phyloP scores from a whole-genome alignment of 2,329 filamentous ascomycete species.

The Aureobasidium sp. region DNA sequence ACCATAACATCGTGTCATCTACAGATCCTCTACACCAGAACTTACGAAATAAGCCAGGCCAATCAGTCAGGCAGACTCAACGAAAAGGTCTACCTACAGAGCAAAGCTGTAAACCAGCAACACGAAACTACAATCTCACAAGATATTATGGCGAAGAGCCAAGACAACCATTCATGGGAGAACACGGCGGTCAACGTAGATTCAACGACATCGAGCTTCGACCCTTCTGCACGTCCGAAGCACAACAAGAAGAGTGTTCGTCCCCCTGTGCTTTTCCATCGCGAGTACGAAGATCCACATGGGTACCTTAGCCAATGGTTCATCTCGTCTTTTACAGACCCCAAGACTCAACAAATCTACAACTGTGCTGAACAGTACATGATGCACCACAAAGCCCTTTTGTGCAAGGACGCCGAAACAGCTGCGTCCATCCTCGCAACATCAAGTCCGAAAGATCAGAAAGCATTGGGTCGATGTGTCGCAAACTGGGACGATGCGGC shows the following conservation, averaged over 20 bases:
- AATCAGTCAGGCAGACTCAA: too few species aligned
- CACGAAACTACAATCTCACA: too few species aligned
- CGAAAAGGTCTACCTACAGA: too few species aligned
- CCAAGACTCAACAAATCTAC: neutral
- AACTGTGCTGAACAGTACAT: slow-evolving; percentile 10
- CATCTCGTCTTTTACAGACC: slow-evolving; percentile 6
- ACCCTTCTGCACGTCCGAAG: too few species aligned
- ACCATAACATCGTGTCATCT: too few species aligned
- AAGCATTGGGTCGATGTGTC: slow-evolving; percentile 51
- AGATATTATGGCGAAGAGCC: too few species aligned
- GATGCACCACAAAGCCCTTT: slow-evolving; percentile 13
- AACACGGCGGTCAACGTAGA: too few species aligned
- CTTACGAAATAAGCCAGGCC: too few species aligned
- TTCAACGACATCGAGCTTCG: too few species aligned
- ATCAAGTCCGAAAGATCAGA: slow-evolving; percentile 33
- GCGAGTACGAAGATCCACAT: slow-evolving; percentile 38
- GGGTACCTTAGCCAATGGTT: slow-evolving; percentile 61
- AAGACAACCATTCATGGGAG: too few species aligned
- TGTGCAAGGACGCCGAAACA: neutral
- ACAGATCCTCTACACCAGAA: too few species aligned
- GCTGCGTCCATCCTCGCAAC: neutral
- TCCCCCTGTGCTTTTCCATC: slow-evolving; percentile 32
- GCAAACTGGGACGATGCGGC: slow-evolving; percentile 43
- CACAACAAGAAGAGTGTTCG: slow-evolving; percentile 5
- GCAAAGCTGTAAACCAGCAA: too few species aligned